Percentiles rank a stretch among this genome's conserved stretches.
Evolutionary conservation across 441 rosid genomes (phyloP).

Genomic region (Breynia disticha): DNA sequence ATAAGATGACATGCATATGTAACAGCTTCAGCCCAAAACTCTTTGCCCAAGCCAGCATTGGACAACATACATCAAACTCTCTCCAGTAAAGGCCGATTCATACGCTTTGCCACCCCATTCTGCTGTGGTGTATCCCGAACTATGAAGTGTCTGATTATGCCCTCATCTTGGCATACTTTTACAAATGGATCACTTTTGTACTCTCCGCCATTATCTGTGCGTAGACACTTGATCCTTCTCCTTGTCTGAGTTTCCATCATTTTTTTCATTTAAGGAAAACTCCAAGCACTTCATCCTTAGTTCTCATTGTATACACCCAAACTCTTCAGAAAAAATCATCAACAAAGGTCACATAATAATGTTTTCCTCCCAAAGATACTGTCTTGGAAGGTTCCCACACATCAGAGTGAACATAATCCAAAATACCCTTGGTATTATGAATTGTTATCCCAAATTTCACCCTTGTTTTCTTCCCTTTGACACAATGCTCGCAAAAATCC

Average conservation of each 20-base stretch:
- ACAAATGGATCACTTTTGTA: not conserved
- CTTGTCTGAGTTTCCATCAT: not conserved
- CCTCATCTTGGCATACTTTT: not conserved
- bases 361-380: not conserved
- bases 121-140: not conserved
- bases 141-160: not conserved
- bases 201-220: conserved; percentile 4
- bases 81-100: not conserved
- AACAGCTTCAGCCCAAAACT: not conserved
- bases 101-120: not conserved
- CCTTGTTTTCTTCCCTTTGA: not conserved
- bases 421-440: too few species aligned
- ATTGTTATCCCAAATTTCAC: conserved; percentile 9
- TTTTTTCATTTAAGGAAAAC: conserved; percentile 1
- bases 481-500: not conserved
- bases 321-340: conserved; percentile 1
- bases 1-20: too few species aligned
- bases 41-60: not conserved
- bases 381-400: not conserved
- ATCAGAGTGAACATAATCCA: not conserved
- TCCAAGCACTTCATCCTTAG: not conserved
- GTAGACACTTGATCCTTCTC: not conserved
- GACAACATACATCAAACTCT: conserved; percentile 5
- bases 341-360: not conserved
- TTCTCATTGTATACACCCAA: not conserved